Percentiles rank a stretch among this genome's conserved stretches.
Evolutionary conservation across 2,329 filamentous ascomycete species (phyloP).

Genomic region (Colletotrichum euphorbiae): DNA sequence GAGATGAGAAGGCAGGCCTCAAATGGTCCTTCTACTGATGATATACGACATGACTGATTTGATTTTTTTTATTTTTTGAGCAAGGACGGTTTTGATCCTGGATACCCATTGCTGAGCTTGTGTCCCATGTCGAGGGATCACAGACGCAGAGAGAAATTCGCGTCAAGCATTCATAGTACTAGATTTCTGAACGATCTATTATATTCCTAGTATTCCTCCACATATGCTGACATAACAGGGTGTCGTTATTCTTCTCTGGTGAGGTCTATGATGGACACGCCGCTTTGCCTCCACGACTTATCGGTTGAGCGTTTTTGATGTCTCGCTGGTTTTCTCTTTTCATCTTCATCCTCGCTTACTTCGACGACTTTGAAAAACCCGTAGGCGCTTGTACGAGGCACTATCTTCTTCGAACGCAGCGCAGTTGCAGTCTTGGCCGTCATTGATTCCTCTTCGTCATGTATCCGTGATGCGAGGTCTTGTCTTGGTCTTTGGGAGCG

Average conservation of each 20-base stretch:
- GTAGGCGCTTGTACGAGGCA: constrained; percentile 50
- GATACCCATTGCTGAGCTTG: constrained; percentile 26
- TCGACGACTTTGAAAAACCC: constrained; percentile 55
- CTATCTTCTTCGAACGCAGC: constrained; percentile 48
- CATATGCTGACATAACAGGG: not conserved
- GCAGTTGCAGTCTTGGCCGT: not conserved
- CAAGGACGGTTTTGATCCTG: constrained; percentile 3
- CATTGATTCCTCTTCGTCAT: constrained; percentile 29
- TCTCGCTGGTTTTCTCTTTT: constrained; percentile 21
- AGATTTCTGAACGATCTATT: not conserved
- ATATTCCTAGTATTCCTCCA: not conserved
- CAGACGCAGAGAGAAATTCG: not conserved
- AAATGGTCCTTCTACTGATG: constrained; percentile 20
- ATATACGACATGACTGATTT: constrained; percentile 27
- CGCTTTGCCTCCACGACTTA: constrained; percentile 21
- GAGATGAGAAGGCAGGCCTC: constrained; percentile 26
- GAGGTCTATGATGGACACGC: constrained; percentile 38
- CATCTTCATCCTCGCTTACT: constrained; percentile 44
- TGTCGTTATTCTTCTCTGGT: constrained; percentile 27
- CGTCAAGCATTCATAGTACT: constrained; percentile 7
- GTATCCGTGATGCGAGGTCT: not conserved
- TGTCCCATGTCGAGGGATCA: not conserved
- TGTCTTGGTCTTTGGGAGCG: not conserved
- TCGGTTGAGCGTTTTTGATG: not conserved
- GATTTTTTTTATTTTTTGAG: not conserved